A percentile compares a stretch with the other conserved stretches of the same genome.
Evolutionary conservation across 2,329 filamentous ascomycete genomes (phyloP).

Genomic region (Monilinia aucupariae): DNA sequence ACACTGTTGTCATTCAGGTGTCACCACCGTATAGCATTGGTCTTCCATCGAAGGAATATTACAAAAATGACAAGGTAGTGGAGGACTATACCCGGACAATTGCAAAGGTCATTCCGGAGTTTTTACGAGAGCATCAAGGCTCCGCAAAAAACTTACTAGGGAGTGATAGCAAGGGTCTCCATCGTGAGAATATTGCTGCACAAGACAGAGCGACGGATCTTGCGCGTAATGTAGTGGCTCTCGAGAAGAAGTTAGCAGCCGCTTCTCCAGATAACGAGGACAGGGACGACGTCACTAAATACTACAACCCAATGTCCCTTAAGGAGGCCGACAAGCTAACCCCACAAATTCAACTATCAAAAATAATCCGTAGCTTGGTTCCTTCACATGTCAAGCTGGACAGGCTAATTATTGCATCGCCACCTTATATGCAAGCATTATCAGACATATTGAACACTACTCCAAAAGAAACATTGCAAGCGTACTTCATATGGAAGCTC

Average conservation of each 20-base stretch:
- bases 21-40: constrained; percentile 45
- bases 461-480: constrained; percentile 49
- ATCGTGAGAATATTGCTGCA: constrained; percentile 19
- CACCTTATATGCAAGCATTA: constrained; percentile 54
- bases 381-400: constrained; percentile 47
- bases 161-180: constrained; percentile 6
- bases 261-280: constrained; percentile 54
- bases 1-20: constrained; percentile 39
- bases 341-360: constrained; percentile 50
- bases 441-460: constrained; percentile 51
- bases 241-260: constrained; percentile 57
- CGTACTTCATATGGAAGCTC: constrained; percentile 61
- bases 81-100: constrained; percentile 45
- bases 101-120: constrained; percentile 28
- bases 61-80: constrained; percentile 49
- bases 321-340: constrained; percentile 49
- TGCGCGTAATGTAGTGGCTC: constrained; percentile 44
- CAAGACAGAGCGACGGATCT: constrained; percentile 19
- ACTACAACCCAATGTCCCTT: constrained; percentile 59
- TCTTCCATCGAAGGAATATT: constrained; percentile 58
- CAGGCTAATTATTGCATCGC: constrained; percentile 53
- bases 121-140: constrained; percentile 24
- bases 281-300: constrained; percentile 58
- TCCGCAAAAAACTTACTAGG: constrained; percentile 19
- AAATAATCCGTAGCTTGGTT: constrained; percentile 47